Base-by-base conservation (phyloP, 768 basidiomycete genomes). In the Leucocoprinus leucothites region DNA sequence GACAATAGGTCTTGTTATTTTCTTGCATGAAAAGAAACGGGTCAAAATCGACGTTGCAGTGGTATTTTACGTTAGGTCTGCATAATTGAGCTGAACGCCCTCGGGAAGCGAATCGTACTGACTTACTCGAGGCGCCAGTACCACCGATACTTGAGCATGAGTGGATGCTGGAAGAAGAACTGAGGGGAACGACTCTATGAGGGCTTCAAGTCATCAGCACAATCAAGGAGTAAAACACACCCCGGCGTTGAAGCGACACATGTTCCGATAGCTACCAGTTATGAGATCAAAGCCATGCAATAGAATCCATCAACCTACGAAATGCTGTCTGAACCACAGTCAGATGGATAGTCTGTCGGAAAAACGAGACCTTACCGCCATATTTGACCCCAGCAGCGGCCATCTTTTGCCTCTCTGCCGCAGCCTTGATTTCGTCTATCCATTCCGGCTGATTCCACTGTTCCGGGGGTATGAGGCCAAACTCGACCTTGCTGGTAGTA, bases 21-120 rank as follows among this genome's bases (percentile, higher is more conserved):
- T 87, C 79, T 61, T 85, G 73, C 88, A 94, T 89, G 63, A 78
- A 80, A 3, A 82, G 57, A 77, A 94, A 92, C 0, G 91, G 91
- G 63, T 86, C 84, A 55, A 74, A 76, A 57, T 77, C 61, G 34
- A 87, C 66, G 59, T 92, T 84, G 65, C 91, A 94, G 69, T 82
- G 85, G 71, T 84, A 89, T 61, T 87, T 81, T 51, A 92, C 82
- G 48, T 82, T 78, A 0, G 90, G 91, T 59, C 85, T 87, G 49
- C 1, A 36, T 38, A 56, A 35, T 66, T 59, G 65, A 51, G 51
- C 52, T 52, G 38, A 53, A 25, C 26, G 26, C 18, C 18, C 34
- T 13, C 31, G 24, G n/a, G 16, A 28, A 13, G 59, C 6, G 44
- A 44, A 22, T 14, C 18, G 28, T 19, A 18, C 48, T 45, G 31